Base-by-base conservation (phyloP, 75 land plant genomes). In the Cunninghamia lanceolata region DNA sequence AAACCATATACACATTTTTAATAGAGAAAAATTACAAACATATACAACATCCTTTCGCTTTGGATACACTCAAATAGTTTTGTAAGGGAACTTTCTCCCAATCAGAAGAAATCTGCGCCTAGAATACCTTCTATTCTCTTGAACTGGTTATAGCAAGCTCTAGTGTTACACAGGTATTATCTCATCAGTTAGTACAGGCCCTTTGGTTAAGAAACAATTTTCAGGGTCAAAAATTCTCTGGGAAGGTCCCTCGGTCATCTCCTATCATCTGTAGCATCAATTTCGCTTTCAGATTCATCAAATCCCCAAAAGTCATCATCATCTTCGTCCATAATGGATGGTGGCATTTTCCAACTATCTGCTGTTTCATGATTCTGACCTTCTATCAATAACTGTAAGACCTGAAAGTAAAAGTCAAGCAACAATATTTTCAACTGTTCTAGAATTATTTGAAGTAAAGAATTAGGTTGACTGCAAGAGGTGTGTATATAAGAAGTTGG, bases 221-320 rank as follows among this genome's bases (percentile, higher is more conserved):
- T 73, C 14, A 80, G 28, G 46, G 46, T 80, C 30, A 45, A 47
- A 43, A 45, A 21, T 79, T n/a, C 46, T 80, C 30, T 80, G 50
- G 40, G 34, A 28, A 80, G 32, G 14, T 80, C 46, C 46, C 47
- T 80, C 50, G 2, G 28, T 80, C 46, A 80, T 42, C n/a, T 43
- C 16, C 11, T 45, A 9, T n/a, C 82, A 80, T 28, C 46, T 43
- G 52, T 45, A 43, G 16, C 46, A 80, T n/a, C 47, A n/a, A 45
- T 80, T 80, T 80, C 82, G 9, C 32, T 80, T 80, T 80, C 82
- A 0, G 32, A 43, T n/a, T 80, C 82, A 21, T 80, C 82, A 45
- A 80, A 80, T 80, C 50, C 82, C 82, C 82, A 80, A 13, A 80
- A 80, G 34, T 80, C 82, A 80, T 80, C 82, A 79, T 79, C 47